phyloP scores from a whole-genome alignment of 345 rosid genomes.

The Syzygium oleosum region DNA sequence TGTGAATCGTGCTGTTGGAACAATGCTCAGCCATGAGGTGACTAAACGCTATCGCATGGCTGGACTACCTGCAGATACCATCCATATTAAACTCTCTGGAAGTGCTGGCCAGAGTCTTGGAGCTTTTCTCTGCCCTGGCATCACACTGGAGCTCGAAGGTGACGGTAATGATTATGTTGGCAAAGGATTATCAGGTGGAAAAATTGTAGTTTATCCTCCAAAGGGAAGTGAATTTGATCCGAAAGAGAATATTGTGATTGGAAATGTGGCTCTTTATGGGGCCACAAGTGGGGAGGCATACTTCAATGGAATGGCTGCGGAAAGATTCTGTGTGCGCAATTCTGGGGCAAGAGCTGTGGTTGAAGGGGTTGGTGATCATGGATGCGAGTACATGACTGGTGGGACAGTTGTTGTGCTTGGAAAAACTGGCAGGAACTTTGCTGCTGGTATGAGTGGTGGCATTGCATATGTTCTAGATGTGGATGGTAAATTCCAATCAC shows the following conservation, averaged over 20 bases:
- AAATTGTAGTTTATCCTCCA: slow-evolving; percentile 90
- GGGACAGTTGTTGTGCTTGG: slow-evolving; percentile 96
- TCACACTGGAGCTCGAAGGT: slow-evolving; percentile 88
- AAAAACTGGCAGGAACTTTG: slow-evolving; percentile 96
- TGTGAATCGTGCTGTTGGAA: slow-evolving; percentile 97
- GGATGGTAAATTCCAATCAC: slow-evolving; percentile 68
- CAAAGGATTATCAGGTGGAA: slow-evolving; percentile 98
- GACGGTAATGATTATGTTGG: slow-evolving; percentile 98
- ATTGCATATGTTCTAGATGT: slow-evolving; percentile 84
- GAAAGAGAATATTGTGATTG: slow-evolving; percentile 89
- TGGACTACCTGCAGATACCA: slow-evolving; percentile 83
- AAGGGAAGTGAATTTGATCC: slow-evolving; percentile 86
- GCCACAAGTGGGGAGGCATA: slow-evolving; percentile 91
- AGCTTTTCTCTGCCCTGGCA: slow-evolving; percentile 92
- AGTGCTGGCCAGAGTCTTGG: slow-evolving; percentile 99
- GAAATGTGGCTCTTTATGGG: slow-evolving; percentile 97
- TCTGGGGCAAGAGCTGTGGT: slow-evolving; percentile 98
- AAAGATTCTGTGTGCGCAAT: slow-evolving; percentile 96
- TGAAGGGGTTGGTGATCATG: slow-evolving; percentile 99
- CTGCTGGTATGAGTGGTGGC: slow-evolving; percentile 99
- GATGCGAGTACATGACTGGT: slow-evolving; percentile 99
- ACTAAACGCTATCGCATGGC: slow-evolving; percentile 73
- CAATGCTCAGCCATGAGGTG: slow-evolving; percentile 99
- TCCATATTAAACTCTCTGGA: slow-evolving; percentile 80
- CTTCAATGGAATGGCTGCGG: slow-evolving; percentile 99